Conservation (phyloP, 2,329 filamentous ascomycete species). For the Ophiostoma sp. region DNA sequence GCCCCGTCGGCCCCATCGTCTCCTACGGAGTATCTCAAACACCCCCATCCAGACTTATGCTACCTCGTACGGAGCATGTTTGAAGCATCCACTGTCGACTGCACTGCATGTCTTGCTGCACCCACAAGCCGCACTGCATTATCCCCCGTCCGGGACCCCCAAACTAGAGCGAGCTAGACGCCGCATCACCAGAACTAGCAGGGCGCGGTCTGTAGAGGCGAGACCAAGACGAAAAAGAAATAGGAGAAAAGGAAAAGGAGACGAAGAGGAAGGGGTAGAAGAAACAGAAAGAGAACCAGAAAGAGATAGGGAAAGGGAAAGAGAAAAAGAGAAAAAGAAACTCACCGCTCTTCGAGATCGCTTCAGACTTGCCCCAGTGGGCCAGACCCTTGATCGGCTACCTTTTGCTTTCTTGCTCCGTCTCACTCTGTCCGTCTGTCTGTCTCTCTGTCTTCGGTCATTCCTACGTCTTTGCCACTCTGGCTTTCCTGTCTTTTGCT, state of each 20-base stretch:
- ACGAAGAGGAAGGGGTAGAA: not conserved
- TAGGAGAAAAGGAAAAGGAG: not conserved
- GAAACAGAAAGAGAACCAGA: not conserved
- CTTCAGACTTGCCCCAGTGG: not conserved
- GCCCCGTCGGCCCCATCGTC: not conserved
- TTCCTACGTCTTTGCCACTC: not conserved
- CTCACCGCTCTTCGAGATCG: conserved; percentile 10
- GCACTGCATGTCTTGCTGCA: conserved; percentile 6
- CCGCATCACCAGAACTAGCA: not conserved
- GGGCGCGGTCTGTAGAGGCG: not conserved
- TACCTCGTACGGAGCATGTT: not conserved
- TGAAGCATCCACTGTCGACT: not conserved
- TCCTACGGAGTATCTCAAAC: no score
- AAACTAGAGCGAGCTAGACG: conserved; percentile 4
- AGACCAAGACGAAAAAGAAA: not conserved
- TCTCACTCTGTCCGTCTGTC: not conserved
- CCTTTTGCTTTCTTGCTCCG: not conserved
- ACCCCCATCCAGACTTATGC: not conserved
- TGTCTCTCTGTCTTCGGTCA: not conserved
- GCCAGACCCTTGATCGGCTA: conserved; percentile 4
- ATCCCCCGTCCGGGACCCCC: conserved; percentile 5
- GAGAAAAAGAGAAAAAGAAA: not conserved
- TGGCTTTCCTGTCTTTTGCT: not conserved
- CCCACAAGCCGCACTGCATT: conserved; percentile 10
- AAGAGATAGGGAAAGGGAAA: not conserved